A percentile compares a stretch with the other conserved stretches of the same genome.
Evolutionary conservation across 2,329 filamentous ascomycete species (phyloP).

Genomic region (Purpureocillium lavendulum): DNA sequence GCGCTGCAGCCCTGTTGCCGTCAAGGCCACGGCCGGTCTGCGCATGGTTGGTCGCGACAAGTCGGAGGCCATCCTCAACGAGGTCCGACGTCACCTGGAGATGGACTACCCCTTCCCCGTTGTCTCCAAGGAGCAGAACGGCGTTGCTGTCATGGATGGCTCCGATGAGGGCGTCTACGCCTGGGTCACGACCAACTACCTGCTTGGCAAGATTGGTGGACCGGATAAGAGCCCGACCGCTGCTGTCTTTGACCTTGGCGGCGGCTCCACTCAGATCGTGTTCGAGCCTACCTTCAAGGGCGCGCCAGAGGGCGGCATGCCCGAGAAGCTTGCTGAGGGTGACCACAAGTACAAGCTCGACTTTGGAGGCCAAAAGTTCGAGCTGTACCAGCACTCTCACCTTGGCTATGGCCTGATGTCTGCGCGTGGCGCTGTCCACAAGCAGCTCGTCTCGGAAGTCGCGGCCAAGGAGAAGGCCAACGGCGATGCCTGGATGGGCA

Average conservation of each 20-base stretch:
- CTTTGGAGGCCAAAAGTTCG: conserved; percentile 86
- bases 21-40: conserved; percentile 93
- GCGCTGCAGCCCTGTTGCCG: conserved; percentile 87
- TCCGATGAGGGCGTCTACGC: conserved; percentile 96
- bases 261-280: conserved; percentile 96
- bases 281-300: conserved; percentile 91
- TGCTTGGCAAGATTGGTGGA: conserved; percentile 92
- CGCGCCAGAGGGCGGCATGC: conserved; percentile 66
- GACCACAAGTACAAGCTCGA: conserved; percentile 92
- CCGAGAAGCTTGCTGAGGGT: conserved; percentile 74
- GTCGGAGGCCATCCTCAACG: conserved; percentile 74
- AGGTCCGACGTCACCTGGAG: conserved; percentile 78
- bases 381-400: conserved; percentile 96
- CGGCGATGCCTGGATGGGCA: conserved; percentile 56
- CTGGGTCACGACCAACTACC: conserved; percentile 98
- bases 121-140: conserved; percentile 73
- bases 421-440: conserved; percentile 80
- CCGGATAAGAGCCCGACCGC: conserved; percentile 86
- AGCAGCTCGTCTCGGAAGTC: conserved; percentile 63
- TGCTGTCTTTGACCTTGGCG: conserved; percentile 91
- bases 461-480: conserved; percentile 46
- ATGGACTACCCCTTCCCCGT: conserved; percentile 91
- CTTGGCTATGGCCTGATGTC: conserved; percentile 95
- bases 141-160: conserved; percentile 95
- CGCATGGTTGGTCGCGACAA: conserved; percentile 76